Evolutionary conservation across 1,284 basidiomycete genomes (phyloP).

Genomic region (Tilletia indica): DNA sequence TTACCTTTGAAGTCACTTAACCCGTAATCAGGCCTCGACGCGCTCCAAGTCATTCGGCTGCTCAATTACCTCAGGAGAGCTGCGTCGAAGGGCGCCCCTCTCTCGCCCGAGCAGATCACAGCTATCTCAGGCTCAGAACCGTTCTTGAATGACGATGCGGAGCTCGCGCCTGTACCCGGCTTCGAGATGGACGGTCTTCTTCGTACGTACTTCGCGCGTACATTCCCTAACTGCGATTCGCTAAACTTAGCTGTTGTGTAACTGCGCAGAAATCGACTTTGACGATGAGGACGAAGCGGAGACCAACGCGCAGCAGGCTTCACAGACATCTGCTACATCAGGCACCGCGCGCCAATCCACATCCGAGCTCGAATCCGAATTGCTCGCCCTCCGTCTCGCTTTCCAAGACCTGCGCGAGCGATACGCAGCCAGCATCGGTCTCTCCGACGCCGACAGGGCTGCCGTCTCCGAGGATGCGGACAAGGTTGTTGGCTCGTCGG

Average conservation of each 20-base stretch:
- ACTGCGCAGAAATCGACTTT: slow-evolving; percentile 36
- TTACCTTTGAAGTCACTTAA: background rate
- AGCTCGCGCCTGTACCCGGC: slow-evolving; percentile 49
- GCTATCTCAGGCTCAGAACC: slow-evolving; percentile 26
- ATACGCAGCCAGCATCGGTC: slow-evolving; percentile 30
- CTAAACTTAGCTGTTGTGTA: background rate
- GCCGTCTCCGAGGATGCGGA: background rate
- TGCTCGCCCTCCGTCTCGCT: slow-evolving; percentile 31
- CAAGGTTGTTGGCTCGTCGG: background rate
- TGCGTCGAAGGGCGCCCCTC: slow-evolving; percentile 15
- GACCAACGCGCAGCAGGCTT: background rate
- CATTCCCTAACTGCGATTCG: background rate
- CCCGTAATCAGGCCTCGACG: slow-evolving; percentile 34
- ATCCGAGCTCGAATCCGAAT: slow-evolving; percentile 34
- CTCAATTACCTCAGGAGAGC: slow-evolving; percentile 48
- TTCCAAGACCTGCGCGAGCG: slow-evolving; percentile 41
- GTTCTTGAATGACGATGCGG: slow-evolving; percentile 39
- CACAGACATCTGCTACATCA: background rate
- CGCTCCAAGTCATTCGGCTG: slow-evolving; percentile 49
- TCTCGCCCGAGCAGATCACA: slow-evolving; percentile 24
- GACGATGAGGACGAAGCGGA: slow-evolving; percentile 27
- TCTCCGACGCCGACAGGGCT: slow-evolving; percentile 20
- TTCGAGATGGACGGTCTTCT: slow-evolving; percentile 51
- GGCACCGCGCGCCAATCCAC: background rate
- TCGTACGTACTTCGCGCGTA: slow-evolving; percentile 20